Evolutionary conservation across 805 yeast species (phyloP), one percentile per base, ranked within the genome.

Genomic region (Ogataea siamensis): DNA sequence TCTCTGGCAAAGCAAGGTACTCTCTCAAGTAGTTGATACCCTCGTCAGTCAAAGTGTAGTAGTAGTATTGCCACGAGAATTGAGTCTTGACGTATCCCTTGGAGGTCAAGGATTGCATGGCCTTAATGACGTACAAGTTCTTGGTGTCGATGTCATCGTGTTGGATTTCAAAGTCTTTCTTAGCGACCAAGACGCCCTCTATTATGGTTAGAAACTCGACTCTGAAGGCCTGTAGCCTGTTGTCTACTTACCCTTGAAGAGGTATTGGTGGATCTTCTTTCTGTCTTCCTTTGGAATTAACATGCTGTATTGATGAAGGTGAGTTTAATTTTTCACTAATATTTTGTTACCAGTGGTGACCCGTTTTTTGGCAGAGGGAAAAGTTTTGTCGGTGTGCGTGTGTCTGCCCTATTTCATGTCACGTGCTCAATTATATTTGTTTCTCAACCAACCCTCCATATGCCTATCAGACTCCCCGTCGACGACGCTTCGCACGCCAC

Each of bases 41-140:
- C 76, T 87, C 96, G 70, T 93, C 98, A 70, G 98, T 93, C 70
- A 93, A 85, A 80, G 99, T 87, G 94, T 93, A 93, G 95, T 93
- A 93, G 80, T 93, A 93, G 83, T 87, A 87, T 83, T 89, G 97
- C 99, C 99, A 93, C 67, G 98, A 91, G 84, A 91, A 93, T 78
- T 88, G 98, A 64, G 99, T 93, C 87, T 91, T 88, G 74, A 93
- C 98, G 83, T 67, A 93, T 72, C 99, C 99, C 75, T 84, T 87
- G 53, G 99, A 93, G 68, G 95, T 87, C 73, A 93, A 87, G 53
- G 98, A 91, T 79, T 93, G 99, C 73, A 93, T 83, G 67, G 99
- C 97, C 84, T 93, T 93, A 82, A 93, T 87, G 64, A 77, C 99
- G 70, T 72, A 93, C 72, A 93, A 83, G 94, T 93, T 93, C 79